Conservation (phyloP, 768 basidiomycete genomes). For the Mycena amicta region DNA sequence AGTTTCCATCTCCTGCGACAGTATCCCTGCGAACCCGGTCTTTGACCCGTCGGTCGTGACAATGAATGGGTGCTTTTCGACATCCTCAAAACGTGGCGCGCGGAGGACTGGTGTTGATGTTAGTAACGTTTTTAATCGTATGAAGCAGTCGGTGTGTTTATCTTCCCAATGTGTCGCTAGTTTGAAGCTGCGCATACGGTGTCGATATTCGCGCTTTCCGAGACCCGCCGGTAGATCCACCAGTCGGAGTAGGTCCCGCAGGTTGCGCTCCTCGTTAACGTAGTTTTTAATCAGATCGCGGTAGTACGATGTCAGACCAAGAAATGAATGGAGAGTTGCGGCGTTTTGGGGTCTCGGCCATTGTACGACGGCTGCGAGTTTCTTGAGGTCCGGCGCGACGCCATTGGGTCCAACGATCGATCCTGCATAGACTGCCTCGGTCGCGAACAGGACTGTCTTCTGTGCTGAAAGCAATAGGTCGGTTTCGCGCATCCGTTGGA, state of each 20-base stretch:
- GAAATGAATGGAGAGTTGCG: slow-evolving; percentile 4
- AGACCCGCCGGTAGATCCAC: neutral
- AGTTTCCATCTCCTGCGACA: slow-evolving; percentile 28
- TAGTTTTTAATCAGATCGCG: slow-evolving; percentile 11
- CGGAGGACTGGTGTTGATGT: slow-evolving; percentile 29
- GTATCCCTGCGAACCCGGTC: slow-evolving; percentile 34
- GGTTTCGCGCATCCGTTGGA: slow-evolving; percentile 29
- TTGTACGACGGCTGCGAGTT: slow-evolving; percentile 12
- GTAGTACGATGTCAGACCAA: slow-evolving; percentile 15
- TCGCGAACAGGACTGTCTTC: slow-evolving; percentile 38
- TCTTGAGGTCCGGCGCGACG: slow-evolving; percentile 23
- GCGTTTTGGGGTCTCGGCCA: slow-evolving; percentile 7
- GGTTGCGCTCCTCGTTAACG: neutral
- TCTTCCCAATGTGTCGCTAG: slow-evolving; percentile 22
- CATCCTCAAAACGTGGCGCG: slow-evolving; percentile 20
- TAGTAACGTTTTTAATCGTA: slow-evolving; percentile 27
- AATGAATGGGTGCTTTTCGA: slow-evolving; percentile 36
- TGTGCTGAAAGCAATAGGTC: slow-evolving; percentile 37
- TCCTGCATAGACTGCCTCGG: slow-evolving; percentile 38
- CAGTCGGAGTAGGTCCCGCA: slow-evolving; percentile 4
- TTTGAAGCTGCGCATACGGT: neutral
- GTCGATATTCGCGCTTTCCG: neutral
- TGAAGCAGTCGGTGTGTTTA: slow-evolving; percentile 30
- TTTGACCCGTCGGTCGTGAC: slow-evolving; percentile 41
- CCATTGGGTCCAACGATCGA: slow-evolving; percentile 33